phyloP scores from a whole-genome alignment of 805 yeast species.

The Saccharomycopsis malanga region DNA sequence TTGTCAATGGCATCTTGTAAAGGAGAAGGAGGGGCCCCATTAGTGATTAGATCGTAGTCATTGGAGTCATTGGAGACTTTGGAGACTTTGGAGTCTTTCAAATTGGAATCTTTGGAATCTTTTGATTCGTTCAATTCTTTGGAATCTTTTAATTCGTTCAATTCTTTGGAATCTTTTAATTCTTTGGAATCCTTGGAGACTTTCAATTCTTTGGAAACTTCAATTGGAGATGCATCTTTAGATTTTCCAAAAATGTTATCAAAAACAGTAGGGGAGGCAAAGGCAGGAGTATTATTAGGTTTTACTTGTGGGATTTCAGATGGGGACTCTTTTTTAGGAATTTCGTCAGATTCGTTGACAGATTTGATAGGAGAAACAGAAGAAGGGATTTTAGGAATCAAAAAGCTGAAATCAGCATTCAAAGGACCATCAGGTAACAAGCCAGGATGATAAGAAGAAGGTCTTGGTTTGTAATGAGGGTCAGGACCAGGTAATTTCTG shows the following conservation, averaged over 20 bases:
- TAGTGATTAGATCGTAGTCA: constrained; percentile 27
- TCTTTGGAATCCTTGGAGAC: too few species aligned
- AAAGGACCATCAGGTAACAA: constrained; percentile 28
- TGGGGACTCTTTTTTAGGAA: neutral
- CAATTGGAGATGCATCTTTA: neutral
- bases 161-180: neutral
- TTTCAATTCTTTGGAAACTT: neutral
- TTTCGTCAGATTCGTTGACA: constrained; percentile 1
- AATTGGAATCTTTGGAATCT: constrained; percentile 11
- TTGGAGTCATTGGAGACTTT: constrained; percentile 28
- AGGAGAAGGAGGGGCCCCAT: constrained; percentile 20
- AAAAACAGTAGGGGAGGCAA: constrained; percentile 17
- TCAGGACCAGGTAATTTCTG: constrained; percentile 35
- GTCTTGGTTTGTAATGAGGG: constrained; percentile 59
- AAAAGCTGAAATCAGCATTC: constrained; percentile 23
- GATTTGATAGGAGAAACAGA: constrained; percentile 7
- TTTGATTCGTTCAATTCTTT: constrained; percentile 2
- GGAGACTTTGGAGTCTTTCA: constrained; percentile 31
- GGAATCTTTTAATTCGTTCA: constrained; percentile 4
- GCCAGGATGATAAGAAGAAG: constrained; percentile 78
- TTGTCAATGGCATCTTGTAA: constrained; percentile 10
- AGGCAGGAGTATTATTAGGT: constrained; percentile 2
- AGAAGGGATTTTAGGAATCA: constrained; percentile 29
- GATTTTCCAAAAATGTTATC: constrained; percentile 15
- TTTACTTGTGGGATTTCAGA: neutral